Conservation (phyloP, 225 moss, liverwort and hornwort genomes). For the Marchantia polymorpha region DNA sequence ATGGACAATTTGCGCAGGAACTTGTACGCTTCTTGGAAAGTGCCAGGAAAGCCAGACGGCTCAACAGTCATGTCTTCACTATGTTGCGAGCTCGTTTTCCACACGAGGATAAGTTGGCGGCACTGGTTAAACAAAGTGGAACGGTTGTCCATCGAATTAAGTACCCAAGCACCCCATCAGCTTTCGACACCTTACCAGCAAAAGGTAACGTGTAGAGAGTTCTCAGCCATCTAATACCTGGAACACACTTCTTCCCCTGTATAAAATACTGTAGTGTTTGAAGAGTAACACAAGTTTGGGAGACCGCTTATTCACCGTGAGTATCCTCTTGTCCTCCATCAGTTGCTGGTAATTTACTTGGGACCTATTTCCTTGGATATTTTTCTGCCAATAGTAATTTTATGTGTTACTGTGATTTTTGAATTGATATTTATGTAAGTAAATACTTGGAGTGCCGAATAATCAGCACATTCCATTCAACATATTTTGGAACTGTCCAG, state of each 20-base stretch:
- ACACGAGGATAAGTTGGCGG: conserved; percentile 72
- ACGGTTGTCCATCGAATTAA: conserved; percentile 78
- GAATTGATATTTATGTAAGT: background rate
- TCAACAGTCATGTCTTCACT: conserved; percentile 87
- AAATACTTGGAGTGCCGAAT: background rate
- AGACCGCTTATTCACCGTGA: background rate
- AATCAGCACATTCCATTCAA: background rate
- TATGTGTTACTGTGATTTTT: background rate
- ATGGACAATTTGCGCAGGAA: conserved; percentile 53
- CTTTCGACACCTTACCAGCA: conserved; percentile 52
- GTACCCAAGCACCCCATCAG: conserved; percentile 74
- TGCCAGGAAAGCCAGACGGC: conserved; percentile 81
- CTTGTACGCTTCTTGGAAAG: conserved; percentile 72
- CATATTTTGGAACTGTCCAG: background rate
- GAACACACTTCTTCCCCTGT: background rate
- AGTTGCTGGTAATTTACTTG: background rate
- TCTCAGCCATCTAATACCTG: background rate
- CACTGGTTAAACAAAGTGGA: conserved; percentile 88
- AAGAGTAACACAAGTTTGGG: background rate
- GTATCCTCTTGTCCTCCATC: background rate
- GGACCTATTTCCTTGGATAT: background rate
- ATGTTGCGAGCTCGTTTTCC: conserved; percentile 83
- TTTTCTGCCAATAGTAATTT: background rate
- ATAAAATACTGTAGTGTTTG: background rate
- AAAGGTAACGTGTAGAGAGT: conserved; percentile 33